Evolutionary conservation across 1,139 yeast genomes (phyloP).

Genomic region (Suhomyces ambrosiae): DNA sequence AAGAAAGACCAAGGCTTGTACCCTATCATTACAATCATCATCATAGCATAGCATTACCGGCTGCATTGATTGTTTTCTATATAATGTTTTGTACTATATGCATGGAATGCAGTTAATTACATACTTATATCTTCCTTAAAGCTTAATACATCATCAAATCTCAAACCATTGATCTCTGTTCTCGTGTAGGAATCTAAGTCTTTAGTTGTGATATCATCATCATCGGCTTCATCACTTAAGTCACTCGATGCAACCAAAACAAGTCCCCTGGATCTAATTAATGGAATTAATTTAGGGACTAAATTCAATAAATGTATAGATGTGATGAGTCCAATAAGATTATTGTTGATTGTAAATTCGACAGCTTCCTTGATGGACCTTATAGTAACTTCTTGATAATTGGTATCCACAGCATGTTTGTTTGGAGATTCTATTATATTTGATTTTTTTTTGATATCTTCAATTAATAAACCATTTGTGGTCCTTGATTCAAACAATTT

Average conservation of each 20-base stretch:
- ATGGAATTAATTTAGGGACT: slow-evolving; percentile 75
- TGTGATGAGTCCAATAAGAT: slow-evolving; percentile 79
- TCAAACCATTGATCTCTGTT: slow-evolving; percentile 73
- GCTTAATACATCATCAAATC: slow-evolving; percentile 64
- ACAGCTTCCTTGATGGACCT: slow-evolving; percentile 52
- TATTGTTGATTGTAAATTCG: slow-evolving; percentile 76
- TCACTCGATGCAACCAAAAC: slow-evolving; percentile 72
- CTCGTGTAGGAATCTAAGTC: slow-evolving; percentile 48
- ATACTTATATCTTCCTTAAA: slow-evolving; percentile 73
- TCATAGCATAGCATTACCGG: no score
- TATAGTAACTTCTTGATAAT: slow-evolving; percentile 44
- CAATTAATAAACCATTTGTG: slow-evolving; percentile 44
- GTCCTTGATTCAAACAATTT: slow-evolving; percentile 41
- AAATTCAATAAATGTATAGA: slow-evolving; percentile 69
- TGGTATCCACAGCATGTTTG: slow-evolving; percentile 18
- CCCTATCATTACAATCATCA: no score
- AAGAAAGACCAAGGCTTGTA: no score
- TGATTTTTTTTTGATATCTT: slow-evolving; percentile 18
- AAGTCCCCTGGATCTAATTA: slow-evolving; percentile 79
- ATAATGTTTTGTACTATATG: neutral
- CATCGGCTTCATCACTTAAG: slow-evolving; percentile 29
- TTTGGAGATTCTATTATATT: neutral
- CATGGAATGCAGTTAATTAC: slow-evolving; percentile 29
- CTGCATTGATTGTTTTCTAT: neutral
- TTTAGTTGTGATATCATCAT: slow-evolving; percentile 28